Evolutionary conservation across 1,284 basidiomycete species (phyloP).

Genomic region (Irpex sp.): DNA sequence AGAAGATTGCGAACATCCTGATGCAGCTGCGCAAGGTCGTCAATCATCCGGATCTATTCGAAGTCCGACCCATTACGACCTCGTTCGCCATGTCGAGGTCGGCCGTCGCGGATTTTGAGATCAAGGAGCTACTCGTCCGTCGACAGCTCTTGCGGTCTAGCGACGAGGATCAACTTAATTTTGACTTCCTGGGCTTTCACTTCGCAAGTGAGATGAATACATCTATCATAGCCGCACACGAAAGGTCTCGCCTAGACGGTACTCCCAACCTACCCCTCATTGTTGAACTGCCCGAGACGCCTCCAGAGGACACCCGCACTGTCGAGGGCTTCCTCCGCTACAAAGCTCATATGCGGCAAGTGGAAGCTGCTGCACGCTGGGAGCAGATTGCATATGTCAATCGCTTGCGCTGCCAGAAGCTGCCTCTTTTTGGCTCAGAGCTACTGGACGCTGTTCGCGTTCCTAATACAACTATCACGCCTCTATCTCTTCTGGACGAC

Average conservation of each 20-base stretch:
- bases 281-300: slow-evolving; percentile 50
- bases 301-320: slow-evolving; percentile 72
- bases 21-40: slow-evolving; percentile 97
- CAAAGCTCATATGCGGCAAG: slow-evolving; percentile 51
- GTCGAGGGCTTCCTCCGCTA: slow-evolving; percentile 70
- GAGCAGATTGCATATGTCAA: slow-evolving; percentile 76
- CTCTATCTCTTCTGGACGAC: slow-evolving; percentile 45
- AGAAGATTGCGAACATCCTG: slow-evolving; percentile 94
- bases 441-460: slow-evolving; percentile 50
- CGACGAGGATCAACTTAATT: slow-evolving; percentile 49
- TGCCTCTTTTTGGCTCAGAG: slow-evolving; percentile 59
- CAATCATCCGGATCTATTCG: slow-evolving; percentile 95
- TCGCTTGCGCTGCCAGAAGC: slow-evolving; percentile 59
- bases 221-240: slow-evolving; percentile 50
- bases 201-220: slow-evolving; percentile 55
- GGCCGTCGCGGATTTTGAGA: slow-evolving; percentile 82
- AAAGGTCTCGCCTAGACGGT: slow-evolving; percentile 65
- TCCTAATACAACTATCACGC: slow-evolving; percentile 51
- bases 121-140: slow-evolving; percentile 85
- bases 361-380: slow-evolving; percentile 60
- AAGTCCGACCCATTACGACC: slow-evolving; percentile 91
- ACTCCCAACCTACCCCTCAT: slow-evolving; percentile 63
- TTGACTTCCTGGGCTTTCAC: slow-evolving; percentile 65
- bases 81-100: slow-evolving; percentile 87
- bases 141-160: slow-evolving; percentile 55